Evolutionary conservation across 495 filamentous ascomycete species (phyloP).

Genomic region (Aspergillus olivimuriae): DNA sequence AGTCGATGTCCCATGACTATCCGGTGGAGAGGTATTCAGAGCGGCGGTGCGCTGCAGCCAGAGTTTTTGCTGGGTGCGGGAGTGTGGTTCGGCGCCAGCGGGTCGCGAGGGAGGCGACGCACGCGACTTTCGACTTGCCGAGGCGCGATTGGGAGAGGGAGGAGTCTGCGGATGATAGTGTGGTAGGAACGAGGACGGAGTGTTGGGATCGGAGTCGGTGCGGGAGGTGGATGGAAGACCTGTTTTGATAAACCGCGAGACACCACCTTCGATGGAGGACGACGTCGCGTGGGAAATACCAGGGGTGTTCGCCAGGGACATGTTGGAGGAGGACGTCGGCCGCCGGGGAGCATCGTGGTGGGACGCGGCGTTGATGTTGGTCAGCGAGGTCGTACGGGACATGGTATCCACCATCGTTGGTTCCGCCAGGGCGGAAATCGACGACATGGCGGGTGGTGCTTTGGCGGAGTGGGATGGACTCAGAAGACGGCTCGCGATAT

Average conservation of each 20-base stretch:
- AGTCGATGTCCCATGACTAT: constrained; percentile 29
- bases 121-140: constrained; percentile 13
- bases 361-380: constrained; percentile 33
- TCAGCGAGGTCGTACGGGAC: constrained; percentile 32
- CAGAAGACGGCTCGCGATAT: constrained; percentile 36
- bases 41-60: constrained; percentile 45
- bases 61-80: constrained; percentile 43
- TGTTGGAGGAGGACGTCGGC: constrained; percentile 24
- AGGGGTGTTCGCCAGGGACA: constrained; percentile 20
- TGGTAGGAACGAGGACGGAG: constrained; percentile 42
- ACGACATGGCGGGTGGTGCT: constrained; percentile 44
- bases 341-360: constrained; percentile 32
- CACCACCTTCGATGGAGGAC: constrained; percentile 44
- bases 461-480: constrained; percentile 37
- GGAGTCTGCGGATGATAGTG: constrained; percentile 44
- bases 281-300: constrained; percentile 30
- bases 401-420: constrained; percentile 25
- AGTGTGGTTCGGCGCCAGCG: constrained; percentile 31
- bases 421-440: constrained; percentile 41
- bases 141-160: constrained; percentile 28
- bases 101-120: constrained; percentile 32
- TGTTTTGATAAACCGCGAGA: constrained; percentile 39
- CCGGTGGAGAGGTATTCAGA: constrained; percentile 42
- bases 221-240: constrained; percentile 27
- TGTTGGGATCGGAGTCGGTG: constrained; percentile 44